Percentiles rank a stretch among this genome's conserved stretches.
phyloP scores from a whole-genome alignment of 2,329 filamentous ascomycete species.

The Calonectria multiphialidica region DNA sequence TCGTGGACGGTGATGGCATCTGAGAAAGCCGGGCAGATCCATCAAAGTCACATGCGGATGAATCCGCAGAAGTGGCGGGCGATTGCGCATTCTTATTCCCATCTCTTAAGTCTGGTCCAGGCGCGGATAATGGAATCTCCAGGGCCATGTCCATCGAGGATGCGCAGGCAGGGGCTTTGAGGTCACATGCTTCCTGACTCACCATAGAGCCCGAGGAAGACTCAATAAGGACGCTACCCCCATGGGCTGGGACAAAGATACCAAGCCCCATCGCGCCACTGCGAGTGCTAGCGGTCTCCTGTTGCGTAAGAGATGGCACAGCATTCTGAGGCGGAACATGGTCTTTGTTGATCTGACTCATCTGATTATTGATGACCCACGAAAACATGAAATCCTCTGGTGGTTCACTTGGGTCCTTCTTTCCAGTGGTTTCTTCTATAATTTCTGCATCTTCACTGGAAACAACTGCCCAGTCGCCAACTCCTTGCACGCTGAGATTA shows the following conservation, averaged over 20 bases:
- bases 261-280: neutral
- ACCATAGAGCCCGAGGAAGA: neutral
- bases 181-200: neutral
- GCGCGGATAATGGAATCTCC: neutral
- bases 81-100: neutral
- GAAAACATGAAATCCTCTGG: neutral
- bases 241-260: neutral
- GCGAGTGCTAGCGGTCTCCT: constrained; percentile 14
- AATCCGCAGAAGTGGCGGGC: neutral
- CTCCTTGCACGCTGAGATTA: neutral
- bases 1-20: neutral
- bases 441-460: neutral
- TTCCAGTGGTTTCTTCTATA: neutral
- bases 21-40: neutral
- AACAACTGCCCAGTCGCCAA: constrained; percentile 10
- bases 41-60: neutral
- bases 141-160: neutral
- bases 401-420: neutral
- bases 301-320: constrained; percentile 13
- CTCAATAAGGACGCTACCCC: neutral
- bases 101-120: neutral
- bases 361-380: neutral
- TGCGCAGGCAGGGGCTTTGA: neutral
- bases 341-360: neutral
- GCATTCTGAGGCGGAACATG: neutral